These are phyloP conservation scores for Butyriboletus loyo DNA, from an alignment of 768 basidiomycete genomes.

Conservation along the genomic window DNA sequence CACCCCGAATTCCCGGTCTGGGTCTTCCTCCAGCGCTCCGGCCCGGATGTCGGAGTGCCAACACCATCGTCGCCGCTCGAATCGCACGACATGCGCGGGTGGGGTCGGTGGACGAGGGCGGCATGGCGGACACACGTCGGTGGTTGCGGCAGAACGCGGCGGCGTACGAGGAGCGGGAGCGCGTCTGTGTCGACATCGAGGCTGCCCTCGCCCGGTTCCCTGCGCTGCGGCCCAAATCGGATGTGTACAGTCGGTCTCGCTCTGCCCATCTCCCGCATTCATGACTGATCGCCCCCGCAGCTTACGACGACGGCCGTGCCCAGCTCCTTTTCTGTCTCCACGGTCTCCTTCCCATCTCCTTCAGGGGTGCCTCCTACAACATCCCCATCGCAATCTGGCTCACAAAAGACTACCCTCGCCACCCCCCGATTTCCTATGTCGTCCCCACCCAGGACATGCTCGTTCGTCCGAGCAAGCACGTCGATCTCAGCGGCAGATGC, in stretches of 20 bases:
- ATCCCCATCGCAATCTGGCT: slow-evolving; percentile 93
- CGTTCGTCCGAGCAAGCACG: slow-evolving; percentile 66
- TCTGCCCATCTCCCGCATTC: neutral
- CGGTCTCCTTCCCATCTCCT: slow-evolving; percentile 87
- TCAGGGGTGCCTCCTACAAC: slow-evolving; percentile 76
- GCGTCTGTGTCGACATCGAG: slow-evolving; percentile 64
- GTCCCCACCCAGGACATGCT: slow-evolving; percentile 91
- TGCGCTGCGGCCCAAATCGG: slow-evolving; percentile 73
- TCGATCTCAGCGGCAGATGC: slow-evolving; percentile 81
- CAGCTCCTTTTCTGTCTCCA: slow-evolving; percentile 89
- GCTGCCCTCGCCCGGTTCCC: slow-evolving; percentile 50
- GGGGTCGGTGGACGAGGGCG: neutral
- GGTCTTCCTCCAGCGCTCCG: slow-evolving; percentile 6
- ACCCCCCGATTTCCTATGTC: slow-evolving; percentile 85
- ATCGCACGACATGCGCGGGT: neutral
- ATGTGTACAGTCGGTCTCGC: slow-evolving; percentile 62
- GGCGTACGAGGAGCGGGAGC: slow-evolving; percentile 52
- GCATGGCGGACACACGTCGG: slow-evolving; percentile 25
- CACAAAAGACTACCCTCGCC: slow-evolving; percentile 75
- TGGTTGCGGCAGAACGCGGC: slow-evolving; percentile 69
- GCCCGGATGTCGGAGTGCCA: slow-evolving; percentile 7
- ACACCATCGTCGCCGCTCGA: slow-evolving; percentile 6
- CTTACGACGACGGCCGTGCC: slow-evolving; percentile 91
- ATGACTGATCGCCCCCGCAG: slow-evolving; percentile 38
- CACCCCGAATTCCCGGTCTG: neutral